Evolutionary conservation across 78 protist species (phyloP).

Genomic region (Dictyostelium purpureum): DNA sequence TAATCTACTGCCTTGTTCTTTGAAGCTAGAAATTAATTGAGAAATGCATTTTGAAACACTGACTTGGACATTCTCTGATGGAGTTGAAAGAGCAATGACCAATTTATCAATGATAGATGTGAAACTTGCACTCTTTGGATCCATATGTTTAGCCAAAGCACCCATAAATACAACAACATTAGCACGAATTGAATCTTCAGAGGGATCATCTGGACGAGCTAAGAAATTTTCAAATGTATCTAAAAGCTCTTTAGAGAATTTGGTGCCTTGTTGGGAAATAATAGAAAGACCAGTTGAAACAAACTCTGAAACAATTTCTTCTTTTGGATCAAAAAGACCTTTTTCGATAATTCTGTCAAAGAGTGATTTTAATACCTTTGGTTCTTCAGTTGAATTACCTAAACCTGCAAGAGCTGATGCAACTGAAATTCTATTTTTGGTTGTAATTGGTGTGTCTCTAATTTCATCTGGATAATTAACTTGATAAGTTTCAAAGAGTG

Average conservation of each 20-base stretch:
- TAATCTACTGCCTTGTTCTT: slow-evolving; percentile 56
- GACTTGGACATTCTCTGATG: slow-evolving; percentile 76
- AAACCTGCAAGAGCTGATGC: slow-evolving; percentile 45
- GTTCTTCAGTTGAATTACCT: slow-evolving; percentile 22
- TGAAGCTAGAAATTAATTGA: slow-evolving; percentile 34
- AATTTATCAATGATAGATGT: slow-evolving; percentile 47
- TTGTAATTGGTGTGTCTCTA: slow-evolving; percentile 14
- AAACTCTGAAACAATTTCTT: slow-evolving; percentile 36
- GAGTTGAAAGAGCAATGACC: slow-evolving; percentile 36
- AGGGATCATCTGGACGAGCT: slow-evolving; percentile 45
- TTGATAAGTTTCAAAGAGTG: not conserved
- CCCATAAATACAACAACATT: slow-evolving; percentile 71
- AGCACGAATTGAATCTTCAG: slow-evolving; percentile 68
- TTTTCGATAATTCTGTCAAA: slow-evolving; percentile 44
- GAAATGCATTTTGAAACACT: slow-evolving; percentile 67
- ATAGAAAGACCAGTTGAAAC: slow-evolving; percentile 23
- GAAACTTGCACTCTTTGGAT: slow-evolving; percentile 57
- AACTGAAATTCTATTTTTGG: slow-evolving; percentile 11
- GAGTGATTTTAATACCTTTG: not conserved
- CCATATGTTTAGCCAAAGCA: slow-evolving; percentile 80
- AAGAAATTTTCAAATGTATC: slow-evolving; percentile 51
- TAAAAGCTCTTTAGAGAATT: slow-evolving; percentile 1
- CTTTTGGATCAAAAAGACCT: slow-evolving; percentile 48
- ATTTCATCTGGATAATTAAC: slow-evolving; percentile 23
- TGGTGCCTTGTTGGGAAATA: slow-evolving; percentile 27